Percentiles rank a stretch among this genome's conserved stretches.
These are phyloP conservation scores for Colletotrichum noveboracense DNA, from an alignment of 2,329 filamentous ascomycete species.

Conservation along the genomic window DNA sequence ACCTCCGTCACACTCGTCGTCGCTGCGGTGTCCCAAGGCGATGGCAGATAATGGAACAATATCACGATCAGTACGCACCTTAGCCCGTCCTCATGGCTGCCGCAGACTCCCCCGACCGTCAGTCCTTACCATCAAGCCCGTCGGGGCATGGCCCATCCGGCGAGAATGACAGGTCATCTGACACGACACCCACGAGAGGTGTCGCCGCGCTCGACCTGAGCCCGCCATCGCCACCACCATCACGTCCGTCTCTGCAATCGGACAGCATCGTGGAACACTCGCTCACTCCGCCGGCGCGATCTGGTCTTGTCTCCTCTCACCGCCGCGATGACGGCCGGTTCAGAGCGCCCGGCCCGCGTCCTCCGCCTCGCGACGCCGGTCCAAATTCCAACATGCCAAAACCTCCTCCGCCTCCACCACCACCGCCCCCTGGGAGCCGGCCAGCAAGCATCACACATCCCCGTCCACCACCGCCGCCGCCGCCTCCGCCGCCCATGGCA, in stretches of 20 bases:
- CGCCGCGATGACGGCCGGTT: neutral
- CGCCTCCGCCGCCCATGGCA: neutral
- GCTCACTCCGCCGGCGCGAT: neutral
- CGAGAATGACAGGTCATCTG: neutral
- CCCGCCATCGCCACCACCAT: neutral
- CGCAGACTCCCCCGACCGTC: neutral
- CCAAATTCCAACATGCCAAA: neutral
- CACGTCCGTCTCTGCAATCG: neutral
- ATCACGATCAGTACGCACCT: constrained; percentile 9
- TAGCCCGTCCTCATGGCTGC: constrained; percentile 11
- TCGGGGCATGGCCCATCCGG: neutral
- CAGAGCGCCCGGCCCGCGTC: neutral
- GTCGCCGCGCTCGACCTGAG: neutral
- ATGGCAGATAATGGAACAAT: constrained; percentile 10
- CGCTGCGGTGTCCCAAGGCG: neutral
- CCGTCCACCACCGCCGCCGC: neutral
- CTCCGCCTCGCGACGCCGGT: neutral
- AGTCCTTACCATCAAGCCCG: neutral
- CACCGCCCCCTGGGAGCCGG: neutral
- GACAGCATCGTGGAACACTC: neutral
- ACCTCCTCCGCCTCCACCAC: neutral
- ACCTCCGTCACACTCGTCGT: neutral
- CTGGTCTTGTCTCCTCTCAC: neutral
- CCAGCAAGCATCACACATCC: neutral
- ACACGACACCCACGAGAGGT: neutral